Evolutionary conservation across 2,329 filamentous ascomycete species (phyloP).

Genomic region (Fusarium sp.): DNA sequence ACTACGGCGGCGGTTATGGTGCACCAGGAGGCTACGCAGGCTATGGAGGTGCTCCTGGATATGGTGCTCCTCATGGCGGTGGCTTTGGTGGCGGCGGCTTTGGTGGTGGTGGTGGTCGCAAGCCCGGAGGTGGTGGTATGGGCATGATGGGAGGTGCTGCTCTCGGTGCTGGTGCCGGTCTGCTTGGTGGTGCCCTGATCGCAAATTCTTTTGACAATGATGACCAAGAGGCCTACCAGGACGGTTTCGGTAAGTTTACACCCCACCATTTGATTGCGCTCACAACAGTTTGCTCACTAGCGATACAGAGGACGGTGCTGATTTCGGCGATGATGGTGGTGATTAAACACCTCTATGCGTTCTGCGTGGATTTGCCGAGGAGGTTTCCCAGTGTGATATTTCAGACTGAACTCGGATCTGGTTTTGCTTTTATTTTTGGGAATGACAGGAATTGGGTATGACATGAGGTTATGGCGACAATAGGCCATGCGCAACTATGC

Average conservation of each 20-base stretch:
- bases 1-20: slow-evolving; percentile 43
- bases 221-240: slow-evolving; percentile 67
- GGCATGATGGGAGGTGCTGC: slow-evolving; percentile 81
- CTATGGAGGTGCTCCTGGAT: slow-evolving; percentile 50
- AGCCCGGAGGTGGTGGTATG: slow-evolving; percentile 61
- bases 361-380: background rate
- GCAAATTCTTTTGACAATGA: slow-evolving; percentile 74
- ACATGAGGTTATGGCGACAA: slow-evolving; percentile 1
- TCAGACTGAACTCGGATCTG: background rate
- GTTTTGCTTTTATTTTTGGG: slow-evolving; percentile 18
- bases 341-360: slow-evolving; percentile 19
- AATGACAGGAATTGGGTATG: slow-evolving; percentile 8
- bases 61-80: slow-evolving; percentile 48
- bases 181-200: slow-evolving; percentile 82
- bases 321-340: slow-evolving; percentile 47
- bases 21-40: slow-evolving; percentile 39
- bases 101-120: slow-evolving; percentile 47
- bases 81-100: slow-evolving; percentile 30
- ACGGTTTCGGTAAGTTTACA: slow-evolving; percentile 56
- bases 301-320: slow-evolving; percentile 49
- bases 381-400: background rate
- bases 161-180: slow-evolving; percentile 82
- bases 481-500: background rate
- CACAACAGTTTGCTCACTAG: slow-evolving; percentile 30
- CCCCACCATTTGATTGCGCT: background rate